A percentile compares a stretch with the other conserved stretches of the same genome.
phyloP scores from a whole-genome alignment of 2,329 filamentous ascomycete genomes.

The Diaporthe eres region DNA sequence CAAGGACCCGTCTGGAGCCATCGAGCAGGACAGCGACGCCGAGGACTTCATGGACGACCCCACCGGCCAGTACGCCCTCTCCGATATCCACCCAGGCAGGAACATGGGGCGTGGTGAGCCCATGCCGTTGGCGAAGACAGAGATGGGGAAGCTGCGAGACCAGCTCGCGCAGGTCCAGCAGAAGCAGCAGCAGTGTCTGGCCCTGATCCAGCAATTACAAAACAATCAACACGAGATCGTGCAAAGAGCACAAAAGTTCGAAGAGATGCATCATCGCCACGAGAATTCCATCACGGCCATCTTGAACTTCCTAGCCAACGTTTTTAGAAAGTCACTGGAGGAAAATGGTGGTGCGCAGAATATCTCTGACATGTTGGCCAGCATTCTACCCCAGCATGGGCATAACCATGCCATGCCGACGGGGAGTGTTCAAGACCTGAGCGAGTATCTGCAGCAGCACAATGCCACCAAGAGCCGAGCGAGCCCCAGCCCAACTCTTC shows the following conservation, averaged over 20 bases:
- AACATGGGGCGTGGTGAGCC: constrained; percentile 60
- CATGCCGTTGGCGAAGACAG: constrained; percentile 74
- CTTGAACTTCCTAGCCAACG: constrained; percentile 94
- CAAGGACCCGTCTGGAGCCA: constrained; percentile 60
- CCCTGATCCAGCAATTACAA: constrained; percentile 83
- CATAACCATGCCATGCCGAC: constrained; percentile 59
- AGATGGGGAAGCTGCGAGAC: constrained; percentile 81
- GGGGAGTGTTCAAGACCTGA: constrained; percentile 73
- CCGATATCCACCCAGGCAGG: constrained; percentile 49
- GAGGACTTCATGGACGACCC: constrained; percentile 61
- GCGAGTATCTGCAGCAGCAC: constrained; percentile 68
- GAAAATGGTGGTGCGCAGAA: constrained; percentile 83
- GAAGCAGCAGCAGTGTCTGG: constrained; percentile 88
- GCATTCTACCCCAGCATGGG: constrained; percentile 72
- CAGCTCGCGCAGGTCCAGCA: constrained; percentile 87
- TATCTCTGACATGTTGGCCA: constrained; percentile 86
- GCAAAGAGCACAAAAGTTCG: constrained; percentile 89
- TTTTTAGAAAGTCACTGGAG: constrained; percentile 94
- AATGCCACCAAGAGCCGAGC: constrained; percentile 53
- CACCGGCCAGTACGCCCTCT: constrained; percentile 42
- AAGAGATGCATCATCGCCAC: constrained; percentile 93
- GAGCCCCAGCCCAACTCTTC: constrained; percentile 56
- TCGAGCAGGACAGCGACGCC: constrained; percentile 80
- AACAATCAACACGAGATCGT: constrained; percentile 91
- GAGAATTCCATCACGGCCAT: constrained; percentile 99